A percentile compares a stretch with the other conserved stretches of the same genome.
phyloP scores from a whole-genome alignment of 164 flowering plant species.

The Echeveria elegans region DNA sequence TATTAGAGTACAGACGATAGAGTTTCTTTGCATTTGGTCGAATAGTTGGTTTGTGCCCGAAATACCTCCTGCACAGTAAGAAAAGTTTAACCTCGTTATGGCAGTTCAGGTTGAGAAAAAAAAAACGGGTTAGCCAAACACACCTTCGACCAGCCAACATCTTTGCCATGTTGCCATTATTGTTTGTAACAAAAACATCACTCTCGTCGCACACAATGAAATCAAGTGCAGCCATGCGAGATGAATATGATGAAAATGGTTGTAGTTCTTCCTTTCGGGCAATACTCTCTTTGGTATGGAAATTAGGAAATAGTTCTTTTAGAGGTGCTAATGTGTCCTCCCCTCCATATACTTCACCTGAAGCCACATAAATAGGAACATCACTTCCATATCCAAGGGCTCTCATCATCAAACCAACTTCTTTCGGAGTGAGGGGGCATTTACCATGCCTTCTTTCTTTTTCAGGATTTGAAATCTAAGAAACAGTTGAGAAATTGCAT shows the following conservation, averaged over 20 bases:
- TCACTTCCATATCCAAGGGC: constrained; percentile 8
- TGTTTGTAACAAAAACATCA: constrained; percentile 5
- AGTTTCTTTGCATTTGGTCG: constrained; percentile 10
- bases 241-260: background rate
- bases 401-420: constrained; percentile 8
- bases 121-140: background rate
- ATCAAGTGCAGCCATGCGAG: constrained; percentile 8
- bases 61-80: constrained; percentile 8
- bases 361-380: constrained; percentile 6
- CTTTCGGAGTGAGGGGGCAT: constrained; percentile 3
- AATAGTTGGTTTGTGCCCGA: constrained; percentile 10
- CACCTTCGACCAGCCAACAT: constrained; percentile 7
- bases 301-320: constrained; percentile 6
- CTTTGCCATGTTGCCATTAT: constrained; percentile 8
- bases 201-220: constrained; percentile 3
- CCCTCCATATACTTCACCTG: constrained; percentile 7
- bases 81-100: background rate
- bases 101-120: background rate
- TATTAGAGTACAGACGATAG: constrained; percentile 1
- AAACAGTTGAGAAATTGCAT: background rate
- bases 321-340: background rate
- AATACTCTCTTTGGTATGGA: constrained; percentile 3
- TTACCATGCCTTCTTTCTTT: constrained; percentile 6
- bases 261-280: background rate
- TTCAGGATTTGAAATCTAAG: background rate